phyloP scores from a whole-genome alignment of 108 stramenopile genomes.

The Cyclotella kingstonii region DNA sequence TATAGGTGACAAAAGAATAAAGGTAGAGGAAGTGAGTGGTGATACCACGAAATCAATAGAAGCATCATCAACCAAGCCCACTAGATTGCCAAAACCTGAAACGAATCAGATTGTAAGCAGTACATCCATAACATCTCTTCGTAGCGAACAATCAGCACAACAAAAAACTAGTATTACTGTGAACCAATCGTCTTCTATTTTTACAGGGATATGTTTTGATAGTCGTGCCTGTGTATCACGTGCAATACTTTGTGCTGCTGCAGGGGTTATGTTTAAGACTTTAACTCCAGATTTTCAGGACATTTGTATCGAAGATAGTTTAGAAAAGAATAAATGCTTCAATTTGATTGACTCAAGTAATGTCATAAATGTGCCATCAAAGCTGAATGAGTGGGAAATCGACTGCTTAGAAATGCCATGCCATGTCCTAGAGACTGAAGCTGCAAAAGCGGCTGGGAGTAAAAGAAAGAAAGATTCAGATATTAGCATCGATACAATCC shows the following conservation, averaged over 20 bases:
- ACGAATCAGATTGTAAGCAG: no score
- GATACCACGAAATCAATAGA: no score
- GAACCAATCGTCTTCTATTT: background rate
- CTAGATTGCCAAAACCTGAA: no score
- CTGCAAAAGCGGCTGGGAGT: background rate
- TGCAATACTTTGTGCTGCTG: constrained; percentile 71
- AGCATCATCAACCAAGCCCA: no score
- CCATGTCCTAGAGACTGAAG: constrained; percentile 28
- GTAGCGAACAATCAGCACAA: constrained; percentile 1
- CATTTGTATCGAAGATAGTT: constrained; percentile 1
- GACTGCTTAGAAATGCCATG: constrained; percentile 60
- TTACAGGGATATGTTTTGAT: background rate
- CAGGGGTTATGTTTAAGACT: constrained; percentile 55
- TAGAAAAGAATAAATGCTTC: background rate
- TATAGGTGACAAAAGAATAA: no score
- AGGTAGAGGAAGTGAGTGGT: no score
- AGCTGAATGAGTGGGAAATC: constrained; percentile 14
- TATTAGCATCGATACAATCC: constrained; percentile 17
- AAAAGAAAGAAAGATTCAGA: constrained; percentile 2
- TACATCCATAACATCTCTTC: no score
- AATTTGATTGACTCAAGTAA: background rate
- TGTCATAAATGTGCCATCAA: no score
- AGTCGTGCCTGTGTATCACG: constrained; percentile 37
- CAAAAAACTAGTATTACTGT: background rate
- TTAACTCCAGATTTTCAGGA: constrained; percentile 49